phyloP scores from a whole-genome alignment of 139 green algal genomes.

The Chlorella sp. region DNA sequence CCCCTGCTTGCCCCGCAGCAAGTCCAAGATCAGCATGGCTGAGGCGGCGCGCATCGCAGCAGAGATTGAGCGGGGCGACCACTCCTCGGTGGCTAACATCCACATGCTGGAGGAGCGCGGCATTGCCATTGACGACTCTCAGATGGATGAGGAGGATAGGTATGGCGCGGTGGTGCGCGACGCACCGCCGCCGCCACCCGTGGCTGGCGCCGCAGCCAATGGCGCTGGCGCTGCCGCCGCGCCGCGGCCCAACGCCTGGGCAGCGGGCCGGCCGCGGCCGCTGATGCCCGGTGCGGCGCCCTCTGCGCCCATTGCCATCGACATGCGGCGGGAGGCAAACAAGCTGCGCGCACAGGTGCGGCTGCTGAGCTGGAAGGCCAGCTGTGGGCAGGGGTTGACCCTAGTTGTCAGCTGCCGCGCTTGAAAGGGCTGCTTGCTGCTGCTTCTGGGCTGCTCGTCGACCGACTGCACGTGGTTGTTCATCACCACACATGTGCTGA shows the following conservation, averaged over 20 bases:
- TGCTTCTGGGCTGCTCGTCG: not conserved
- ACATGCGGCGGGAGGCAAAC: constrained; percentile 46
- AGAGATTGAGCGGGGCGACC: constrained; percentile 78
- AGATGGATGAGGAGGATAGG: constrained; percentile 89
- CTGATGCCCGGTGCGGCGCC: constrained; percentile 20
- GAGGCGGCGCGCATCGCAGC: constrained; percentile 82
- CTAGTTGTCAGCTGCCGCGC: not conserved
- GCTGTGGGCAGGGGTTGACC: too few relatives aligned
- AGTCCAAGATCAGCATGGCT: constrained; percentile 70
- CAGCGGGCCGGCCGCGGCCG: constrained; percentile 12
- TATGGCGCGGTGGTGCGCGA: constrained; percentile 78
- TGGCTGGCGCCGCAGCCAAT: not conserved
- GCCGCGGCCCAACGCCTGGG: constrained; percentile 22
- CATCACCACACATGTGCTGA: too few relatives aligned
- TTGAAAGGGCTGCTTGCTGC: not conserved
- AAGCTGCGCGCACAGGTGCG: constrained; percentile 45
- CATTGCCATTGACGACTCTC: constrained; percentile 61
- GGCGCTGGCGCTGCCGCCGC: not conserved
- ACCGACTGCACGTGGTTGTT: not conserved
- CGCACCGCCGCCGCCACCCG: not conserved
- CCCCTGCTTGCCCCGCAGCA: constrained; percentile 3
- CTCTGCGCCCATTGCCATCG: constrained; percentile 41
- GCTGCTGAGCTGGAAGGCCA: not conserved
- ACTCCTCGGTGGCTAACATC: constrained; percentile 55
- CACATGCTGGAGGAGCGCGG: constrained; percentile 89